phyloP scores from a whole-genome alignment of 306 rosid genomes.

The Argentina anserina region DNA sequence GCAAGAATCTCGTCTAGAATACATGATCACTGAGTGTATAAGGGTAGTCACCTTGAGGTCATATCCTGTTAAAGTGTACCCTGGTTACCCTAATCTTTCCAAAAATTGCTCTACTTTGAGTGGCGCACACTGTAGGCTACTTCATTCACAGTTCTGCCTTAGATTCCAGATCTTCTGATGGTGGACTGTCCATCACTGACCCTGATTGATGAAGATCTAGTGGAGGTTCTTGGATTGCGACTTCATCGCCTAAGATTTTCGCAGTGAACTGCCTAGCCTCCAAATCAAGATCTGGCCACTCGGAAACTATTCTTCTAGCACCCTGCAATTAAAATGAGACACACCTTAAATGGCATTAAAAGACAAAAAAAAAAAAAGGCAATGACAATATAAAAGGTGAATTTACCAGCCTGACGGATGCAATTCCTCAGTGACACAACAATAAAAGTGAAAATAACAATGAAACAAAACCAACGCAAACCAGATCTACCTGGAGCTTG shows the following conservation, averaged over 20 bases:
- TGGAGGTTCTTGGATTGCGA: conserved; percentile 34
- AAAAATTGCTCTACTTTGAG: neutral
- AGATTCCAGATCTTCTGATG: conserved; percentile 53
- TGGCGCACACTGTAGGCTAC: neutral
- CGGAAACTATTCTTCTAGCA: conserved; percentile 83
- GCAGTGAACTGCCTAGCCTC: conserved; percentile 89
- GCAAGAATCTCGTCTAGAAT: neutral
- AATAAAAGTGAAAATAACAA: neutral
- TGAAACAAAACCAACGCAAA: neutral
- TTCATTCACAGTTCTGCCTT: conserved; percentile 69
- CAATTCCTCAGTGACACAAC: neutral
- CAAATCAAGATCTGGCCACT: conserved; percentile 91
- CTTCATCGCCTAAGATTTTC: conserved; percentile 62
- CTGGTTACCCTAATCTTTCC: neutral
- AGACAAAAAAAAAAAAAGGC: neutral
- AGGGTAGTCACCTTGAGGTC: conserved; percentile 1
- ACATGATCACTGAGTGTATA: neutral
- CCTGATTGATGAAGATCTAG: conserved; percentile 35
- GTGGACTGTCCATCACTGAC: conserved; percentile 20
- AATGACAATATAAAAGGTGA: conserved; percentile 7
- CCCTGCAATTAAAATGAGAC: conserved; percentile 51
- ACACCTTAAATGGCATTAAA: conserved; percentile 1
- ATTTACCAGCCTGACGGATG: neutral
- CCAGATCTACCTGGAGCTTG: conserved; percentile 71
- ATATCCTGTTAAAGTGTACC: neutral